Conservation (phyloP, 164 flowering plant species). For the Nymphaea colorata region DNA sequence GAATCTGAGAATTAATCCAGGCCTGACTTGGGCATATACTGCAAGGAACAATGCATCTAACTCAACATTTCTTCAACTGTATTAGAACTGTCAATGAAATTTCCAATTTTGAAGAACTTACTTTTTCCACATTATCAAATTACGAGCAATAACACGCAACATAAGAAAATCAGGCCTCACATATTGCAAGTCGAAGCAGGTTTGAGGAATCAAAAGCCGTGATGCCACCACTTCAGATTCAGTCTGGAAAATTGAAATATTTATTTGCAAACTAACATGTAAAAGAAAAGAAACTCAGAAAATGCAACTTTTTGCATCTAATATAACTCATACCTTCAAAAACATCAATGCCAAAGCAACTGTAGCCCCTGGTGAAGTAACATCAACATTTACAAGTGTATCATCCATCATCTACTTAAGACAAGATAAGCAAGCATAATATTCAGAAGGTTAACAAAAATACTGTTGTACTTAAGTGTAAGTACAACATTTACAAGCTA, state of each 20-base stretch:
- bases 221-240: slow-evolving; percentile 64
- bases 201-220: slow-evolving; percentile 66
- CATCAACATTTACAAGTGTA: slow-evolving; percentile 67
- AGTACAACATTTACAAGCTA: no score
- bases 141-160: slow-evolving; percentile 94
- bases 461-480: no score
- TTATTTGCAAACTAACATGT: background rate
- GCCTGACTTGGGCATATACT: slow-evolving; percentile 67
- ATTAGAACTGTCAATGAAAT: background rate
- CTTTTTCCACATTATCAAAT: slow-evolving; percentile 97
- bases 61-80: slow-evolving; percentile 3
- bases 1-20: slow-evolving; percentile 85
- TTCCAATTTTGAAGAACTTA: slow-evolving; percentile 7
- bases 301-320: no score
- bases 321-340: slow-evolving; percentile 49
- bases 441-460: no score
- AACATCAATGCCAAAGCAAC: slow-evolving; percentile 81
- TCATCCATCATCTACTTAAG: slow-evolving; percentile 60
- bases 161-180: slow-evolving; percentile 96
- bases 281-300: background rate
- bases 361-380: slow-evolving; percentile 96
- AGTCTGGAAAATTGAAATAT: slow-evolving; percentile 40
- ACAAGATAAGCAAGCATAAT: background rate
- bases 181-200: slow-evolving; percentile 76
- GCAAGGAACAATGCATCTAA: slow-evolving; percentile 6